Base-by-base conservation (phyloP, 2,329 filamentous ascomycete species). In the Didymella keratinophila region DNA sequence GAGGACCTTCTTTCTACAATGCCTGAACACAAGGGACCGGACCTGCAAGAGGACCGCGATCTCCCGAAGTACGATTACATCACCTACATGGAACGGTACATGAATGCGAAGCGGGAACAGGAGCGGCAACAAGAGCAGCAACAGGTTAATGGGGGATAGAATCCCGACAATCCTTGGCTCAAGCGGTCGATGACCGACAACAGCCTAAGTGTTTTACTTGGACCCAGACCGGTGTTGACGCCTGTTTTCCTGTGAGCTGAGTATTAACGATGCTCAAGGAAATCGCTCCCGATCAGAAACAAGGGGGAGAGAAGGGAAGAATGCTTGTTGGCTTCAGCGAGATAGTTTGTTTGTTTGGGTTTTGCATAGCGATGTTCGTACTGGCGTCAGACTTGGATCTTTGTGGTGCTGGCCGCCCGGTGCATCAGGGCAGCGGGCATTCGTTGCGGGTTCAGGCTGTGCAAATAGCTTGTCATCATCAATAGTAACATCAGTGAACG, bases 1-100 rank as follows among this genome's bases (percentile, higher is more conserved):
- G 93, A 97, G 62, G 91, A 97, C 77, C 84, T 99, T 46, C 84
- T 95, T 51, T 86, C 91, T 71, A 91, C 92, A 50, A 96, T 99
- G 85, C 95, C 95, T 0, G 74, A 81, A 51, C 93, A 97, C 76
- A 86, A 83, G 49, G 95, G 94, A 0, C 92, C 93, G 2, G 93
- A 97, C 76, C 84, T 94, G 78, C 87, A 92, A 56, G 88, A 92
- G 71, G 95, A 98, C 76, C 84, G 93, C 53, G 89, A 93, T 50
- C 79, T 92, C 72, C 86, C 90, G 36, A 96, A 98, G 78, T 99
- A 89, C 76, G 95, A 99, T 79, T 99, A 99, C 80, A 93, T 98
- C 65, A 89, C 87, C 63, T 99, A 98, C 77, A 99, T 99, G 95
- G 90, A 97, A 78, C 90, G 89, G 54, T 82, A 80, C 64, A 77